phyloP scores from a whole-genome alignment of 2,329 filamentous ascomycete genomes.

The Colletotrichum sp. region DNA sequence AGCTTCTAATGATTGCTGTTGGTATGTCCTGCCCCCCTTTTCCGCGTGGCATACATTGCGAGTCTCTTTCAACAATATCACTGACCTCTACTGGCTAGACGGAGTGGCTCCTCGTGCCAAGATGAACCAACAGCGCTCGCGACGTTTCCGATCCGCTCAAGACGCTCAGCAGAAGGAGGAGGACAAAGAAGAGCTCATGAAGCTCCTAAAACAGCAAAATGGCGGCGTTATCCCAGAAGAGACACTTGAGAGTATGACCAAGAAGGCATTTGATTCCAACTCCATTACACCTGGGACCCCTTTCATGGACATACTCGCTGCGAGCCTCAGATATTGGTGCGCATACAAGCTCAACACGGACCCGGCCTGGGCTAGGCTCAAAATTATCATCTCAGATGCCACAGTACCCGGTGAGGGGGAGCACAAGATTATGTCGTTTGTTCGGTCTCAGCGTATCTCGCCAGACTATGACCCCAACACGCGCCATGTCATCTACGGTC shows the following conservation, averaged over 20 bases:
- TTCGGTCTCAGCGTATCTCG: constrained; percentile 89
- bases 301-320: constrained; percentile 96
- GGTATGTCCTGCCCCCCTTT: constrained; percentile 57
- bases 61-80: background rate
- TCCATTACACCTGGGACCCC: constrained; percentile 95
- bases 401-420: constrained; percentile 98
- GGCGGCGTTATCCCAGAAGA: constrained; percentile 67
- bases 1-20: constrained; percentile 96
- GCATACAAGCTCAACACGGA: constrained; percentile 98
- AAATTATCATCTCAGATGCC: constrained; percentile 98
- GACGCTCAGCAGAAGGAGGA: constrained; percentile 94
- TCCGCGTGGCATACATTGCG: background rate
- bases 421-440: constrained; percentile 99
- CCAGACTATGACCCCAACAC: constrained; percentile 96
- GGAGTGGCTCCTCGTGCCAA: constrained; percentile 97
- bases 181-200: constrained; percentile 87
- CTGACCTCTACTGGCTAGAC: constrained; percentile 56
- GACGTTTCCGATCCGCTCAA: constrained; percentile 92
- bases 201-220: constrained; percentile 81
- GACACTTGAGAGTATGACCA: constrained; percentile 65
- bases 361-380: constrained; percentile 92
- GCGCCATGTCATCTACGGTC: constrained; percentile 94
- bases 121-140: constrained; percentile 98
- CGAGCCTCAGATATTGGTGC: constrained; percentile 93
- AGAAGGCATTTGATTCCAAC: constrained; percentile 92